These are phyloP conservation scores for Sphaerulina vaccinii DNA, from an alignment of 2,329 filamentous ascomycete species.

Conservation along the genomic window DNA sequence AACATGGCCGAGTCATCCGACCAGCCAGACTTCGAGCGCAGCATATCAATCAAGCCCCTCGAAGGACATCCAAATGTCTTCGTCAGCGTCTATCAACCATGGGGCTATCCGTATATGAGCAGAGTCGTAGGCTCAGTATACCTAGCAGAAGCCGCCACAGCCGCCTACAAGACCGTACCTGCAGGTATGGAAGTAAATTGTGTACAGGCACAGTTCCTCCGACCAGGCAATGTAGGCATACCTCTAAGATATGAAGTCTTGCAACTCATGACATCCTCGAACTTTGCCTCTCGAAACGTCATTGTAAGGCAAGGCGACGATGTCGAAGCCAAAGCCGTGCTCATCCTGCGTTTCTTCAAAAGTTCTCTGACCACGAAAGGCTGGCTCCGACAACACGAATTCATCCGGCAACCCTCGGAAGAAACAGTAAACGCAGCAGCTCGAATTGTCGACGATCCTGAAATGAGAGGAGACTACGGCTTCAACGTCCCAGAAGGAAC, in stretches of 20 bases:
- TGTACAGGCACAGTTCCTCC: slow-evolving; percentile 5
- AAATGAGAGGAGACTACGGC: background rate
- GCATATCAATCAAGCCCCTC: background rate
- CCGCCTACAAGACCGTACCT: slow-evolving; percentile 10
- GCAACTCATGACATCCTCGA: background rate
- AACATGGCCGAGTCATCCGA: background rate
- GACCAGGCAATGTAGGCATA: background rate
- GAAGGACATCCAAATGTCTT: slow-evolving; percentile 1
- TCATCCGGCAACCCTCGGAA: background rate
- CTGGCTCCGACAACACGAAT: background rate
- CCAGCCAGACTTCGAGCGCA: background rate
- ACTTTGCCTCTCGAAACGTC: slow-evolving; percentile 2
- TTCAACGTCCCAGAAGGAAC: background rate
- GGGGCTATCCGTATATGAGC: slow-evolving; percentile 1
- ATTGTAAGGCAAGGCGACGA: background rate
- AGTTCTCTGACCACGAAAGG: background rate
- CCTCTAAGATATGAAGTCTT: background rate
- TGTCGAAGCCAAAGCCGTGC: background rate
- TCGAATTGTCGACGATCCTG: background rate
- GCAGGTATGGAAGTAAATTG: background rate
- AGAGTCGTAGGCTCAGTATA: slow-evolving; percentile 6
- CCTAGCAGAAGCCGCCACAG: background rate
- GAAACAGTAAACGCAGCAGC: background rate
- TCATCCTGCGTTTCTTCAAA: background rate
- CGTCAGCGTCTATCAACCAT: slow-evolving; percentile 5